Evolutionary conservation across 139 green algal species (phyloP), one percentile per base, ranked within the genome.

Genomic region (Zygnema cylindricum): DNA sequence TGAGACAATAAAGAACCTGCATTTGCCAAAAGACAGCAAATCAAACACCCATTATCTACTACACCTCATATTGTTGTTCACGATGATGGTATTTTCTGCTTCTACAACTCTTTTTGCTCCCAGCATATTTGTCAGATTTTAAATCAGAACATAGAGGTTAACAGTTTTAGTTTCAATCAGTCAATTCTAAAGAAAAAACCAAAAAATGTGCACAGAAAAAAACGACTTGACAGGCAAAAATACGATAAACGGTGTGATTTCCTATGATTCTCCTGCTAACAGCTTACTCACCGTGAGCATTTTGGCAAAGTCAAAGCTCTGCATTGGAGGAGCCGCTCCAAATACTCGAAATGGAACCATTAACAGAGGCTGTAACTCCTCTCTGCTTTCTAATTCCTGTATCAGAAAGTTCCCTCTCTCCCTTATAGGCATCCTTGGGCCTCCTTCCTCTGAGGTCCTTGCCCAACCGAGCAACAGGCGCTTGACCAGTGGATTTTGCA

Each of bases 281-380:
- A n/a, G n/a, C n/a, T n/a, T n/a, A n/a, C 84, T 81, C 39, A 91
- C 86, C 25, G 77, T 91, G 81, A 91, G 86, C 86, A 91, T 89
- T 43, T 91, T 91, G 23, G 81, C 42, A 38, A 91, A 89, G 57
- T 91, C 86, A 21, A 91, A 84, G 11, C 23, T 38, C 81, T 91
- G 86, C 35, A 91, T 39, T 23, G 81, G 40, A 2, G 43, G 86
- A 1, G n/a, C 22, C 30, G 79, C 69, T 33, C 86, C 86, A 54
- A 90, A 81, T 38, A 91, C 78, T 11, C 54, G 21, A 22, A 55
- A 7, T n/a, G 40, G 81, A 36, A 40, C 55, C 1, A n/a, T 49
- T 30, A 87, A 40, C 30, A 87, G 81, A 32, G 78, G 78, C 78
- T 32, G 35, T 22, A 55, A 55, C 35, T n/a, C 76, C 35, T 40